phyloP scores from a whole-genome alignment of 1,139 yeast genomes.

The Martiniozyma asiatica region DNA sequence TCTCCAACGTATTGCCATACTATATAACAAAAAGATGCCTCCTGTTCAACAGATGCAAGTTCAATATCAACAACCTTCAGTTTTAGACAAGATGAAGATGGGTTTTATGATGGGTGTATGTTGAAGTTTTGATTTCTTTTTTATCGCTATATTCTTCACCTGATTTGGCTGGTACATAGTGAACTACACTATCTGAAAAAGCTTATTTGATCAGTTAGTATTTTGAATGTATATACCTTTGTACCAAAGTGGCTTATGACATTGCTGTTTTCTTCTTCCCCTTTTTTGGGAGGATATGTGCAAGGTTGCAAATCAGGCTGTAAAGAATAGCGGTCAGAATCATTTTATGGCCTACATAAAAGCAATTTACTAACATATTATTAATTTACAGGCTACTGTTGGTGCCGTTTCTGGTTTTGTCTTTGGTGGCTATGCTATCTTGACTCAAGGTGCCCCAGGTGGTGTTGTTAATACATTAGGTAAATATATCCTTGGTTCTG shows the following conservation, averaged over 20 bases:
- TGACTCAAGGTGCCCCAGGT: slow-evolving; percentile 96
- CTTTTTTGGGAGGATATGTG: no score
- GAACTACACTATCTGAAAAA: no score
- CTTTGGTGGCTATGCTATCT: slow-evolving; percentile 85
- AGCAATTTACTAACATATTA: no score
- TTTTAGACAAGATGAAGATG: slow-evolving; percentile 95
- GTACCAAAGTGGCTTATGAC: slow-evolving; percentile 25
- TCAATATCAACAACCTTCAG: slow-evolving; percentile 65
- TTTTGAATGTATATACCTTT: no score
- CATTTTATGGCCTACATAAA: not conserved
- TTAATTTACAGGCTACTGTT: slow-evolving; percentile 60
- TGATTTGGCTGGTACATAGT: no score
- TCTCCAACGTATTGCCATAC: no score
- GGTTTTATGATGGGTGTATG: slow-evolving; percentile 97
- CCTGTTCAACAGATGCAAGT: slow-evolving; percentile 73
- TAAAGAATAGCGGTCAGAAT: not conserved
- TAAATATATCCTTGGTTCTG: slow-evolving; percentile 92
- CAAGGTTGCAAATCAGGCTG: no score
- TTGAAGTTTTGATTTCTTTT: no score
- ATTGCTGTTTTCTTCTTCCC: no score
- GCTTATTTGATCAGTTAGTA: no score
- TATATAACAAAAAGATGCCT: slow-evolving; percentile 57
- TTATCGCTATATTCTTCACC: no score
- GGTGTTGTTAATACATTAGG: slow-evolving; percentile 96
- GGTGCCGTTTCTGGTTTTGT: slow-evolving; percentile 94